phyloP scores from a whole-genome alignment of 2,329 filamentous ascomycete species.

The Leptographium radiaticola region DNA sequence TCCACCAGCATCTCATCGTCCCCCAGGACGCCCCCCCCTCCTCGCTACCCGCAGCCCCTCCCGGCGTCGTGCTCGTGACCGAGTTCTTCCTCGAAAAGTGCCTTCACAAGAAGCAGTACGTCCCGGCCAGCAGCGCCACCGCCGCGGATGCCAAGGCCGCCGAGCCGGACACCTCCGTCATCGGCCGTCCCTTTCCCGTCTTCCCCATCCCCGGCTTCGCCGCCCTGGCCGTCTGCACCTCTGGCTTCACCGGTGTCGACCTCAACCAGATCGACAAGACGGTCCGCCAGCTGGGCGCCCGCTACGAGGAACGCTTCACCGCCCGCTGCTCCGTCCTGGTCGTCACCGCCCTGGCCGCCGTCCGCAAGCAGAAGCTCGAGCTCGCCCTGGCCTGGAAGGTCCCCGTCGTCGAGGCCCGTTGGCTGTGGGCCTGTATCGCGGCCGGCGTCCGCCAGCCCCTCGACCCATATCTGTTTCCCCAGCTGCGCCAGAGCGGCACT shows the following conservation, averaged over 20 bases:
- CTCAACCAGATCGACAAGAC: constrained; percentile 72
- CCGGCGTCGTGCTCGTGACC: constrained; percentile 48
- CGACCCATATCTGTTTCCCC: constrained; percentile 32
- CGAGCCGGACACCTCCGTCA: constrained; percentile 41
- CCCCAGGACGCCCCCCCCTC: constrained; percentile 36
- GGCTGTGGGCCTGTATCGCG: constrained; percentile 74
- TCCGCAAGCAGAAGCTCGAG: constrained; percentile 64
- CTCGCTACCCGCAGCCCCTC: constrained; percentile 26
- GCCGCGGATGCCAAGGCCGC: no score
- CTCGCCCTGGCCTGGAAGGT: constrained; percentile 64
- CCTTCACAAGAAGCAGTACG: constrained; percentile 59
- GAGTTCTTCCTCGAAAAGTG: constrained; percentile 93
- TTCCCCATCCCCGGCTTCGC: constrained; percentile 60
- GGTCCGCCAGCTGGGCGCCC: constrained; percentile 63
- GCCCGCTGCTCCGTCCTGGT: constrained; percentile 62
- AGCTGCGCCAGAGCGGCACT: constrained; percentile 22
- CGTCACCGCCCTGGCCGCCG: constrained; percentile 43
- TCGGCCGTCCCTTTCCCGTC: constrained; percentile 62
- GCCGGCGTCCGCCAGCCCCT: constrained; percentile 35
- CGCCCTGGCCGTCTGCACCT: constrained; percentile 61
- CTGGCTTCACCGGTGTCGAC: constrained; percentile 73
- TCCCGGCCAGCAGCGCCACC: constrained; percentile 50
- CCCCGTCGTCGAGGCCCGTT: constrained; percentile 66
- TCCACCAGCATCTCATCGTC: constrained; percentile 38
- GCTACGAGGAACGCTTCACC: constrained; percentile 66